Percentiles rank a stretch among this genome's conserved stretches.
Evolutionary conservation across 2,329 filamentous ascomycete genomes (phyloP).

Genomic region (Neopestalotiopsis rosae): DNA sequence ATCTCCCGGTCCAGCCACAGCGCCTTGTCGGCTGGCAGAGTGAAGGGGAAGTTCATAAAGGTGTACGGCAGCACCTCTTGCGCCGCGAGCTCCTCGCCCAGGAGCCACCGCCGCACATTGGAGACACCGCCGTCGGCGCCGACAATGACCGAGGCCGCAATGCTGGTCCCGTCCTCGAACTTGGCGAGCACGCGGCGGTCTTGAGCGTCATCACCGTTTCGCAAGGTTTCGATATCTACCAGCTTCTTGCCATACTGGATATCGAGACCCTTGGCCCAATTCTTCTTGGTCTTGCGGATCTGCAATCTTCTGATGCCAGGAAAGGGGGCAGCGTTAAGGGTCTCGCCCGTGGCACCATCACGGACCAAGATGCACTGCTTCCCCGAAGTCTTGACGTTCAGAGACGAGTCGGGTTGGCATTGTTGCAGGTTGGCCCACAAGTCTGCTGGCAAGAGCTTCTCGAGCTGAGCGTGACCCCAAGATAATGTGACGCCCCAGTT

Average conservation of each 20-base stretch:
- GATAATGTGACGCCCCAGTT: conserved; percentile 13
- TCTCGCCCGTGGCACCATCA: not conserved
- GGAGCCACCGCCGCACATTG: conserved; percentile 20
- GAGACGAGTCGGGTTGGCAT: conserved; percentile 12
- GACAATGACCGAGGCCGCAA: not conserved
- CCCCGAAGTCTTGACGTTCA: not conserved
- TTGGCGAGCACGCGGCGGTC: conserved; percentile 10
- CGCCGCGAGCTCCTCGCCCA: conserved; percentile 18
- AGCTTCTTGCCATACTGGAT: conserved; percentile 21
- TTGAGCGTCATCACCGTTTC: no score
- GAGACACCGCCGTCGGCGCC: conserved; percentile 18
- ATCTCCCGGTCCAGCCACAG: conserved; percentile 13
- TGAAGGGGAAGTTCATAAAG: conserved; percentile 23
- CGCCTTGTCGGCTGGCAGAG: conserved; percentile 14
- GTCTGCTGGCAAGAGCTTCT: not conserved
- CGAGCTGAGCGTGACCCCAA: conserved; percentile 3
- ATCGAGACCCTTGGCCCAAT: conserved; percentile 15
- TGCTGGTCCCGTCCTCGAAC: conserved; percentile 10
- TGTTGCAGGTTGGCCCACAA: not conserved
- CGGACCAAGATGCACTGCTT: conserved; percentile 8
- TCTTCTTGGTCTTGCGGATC: conserved; percentile 9
- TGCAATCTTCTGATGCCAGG: conserved; percentile 13
- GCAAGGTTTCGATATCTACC: conserved; percentile 7
- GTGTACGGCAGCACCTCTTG: conserved; percentile 20
- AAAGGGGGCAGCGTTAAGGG: not conserved